Base-by-base conservation (phyloP, 2,329 filamentous ascomycete species). In the Pezicula rhizophila region DNA sequence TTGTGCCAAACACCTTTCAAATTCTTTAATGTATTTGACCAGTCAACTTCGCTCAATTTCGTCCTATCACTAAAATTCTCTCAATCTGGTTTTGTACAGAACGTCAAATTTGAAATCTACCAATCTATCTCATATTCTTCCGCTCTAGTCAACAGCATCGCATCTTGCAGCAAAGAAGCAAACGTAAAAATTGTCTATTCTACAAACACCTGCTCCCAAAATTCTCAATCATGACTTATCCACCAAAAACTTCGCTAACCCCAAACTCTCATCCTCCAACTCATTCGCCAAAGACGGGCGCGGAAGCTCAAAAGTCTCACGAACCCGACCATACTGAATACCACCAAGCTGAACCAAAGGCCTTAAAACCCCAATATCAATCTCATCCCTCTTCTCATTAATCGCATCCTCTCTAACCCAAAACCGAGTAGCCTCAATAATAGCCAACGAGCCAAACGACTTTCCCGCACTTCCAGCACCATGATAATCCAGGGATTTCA, bases 321-420 rank as follows among this genome's bases (percentile, higher is more conserved):
- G 82, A 0, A 78, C 72, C 39, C 90, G 77, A 0, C 77, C 85
- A 64, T 96, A 97, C 0, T 85, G 85, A 59, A 96, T 95, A 1
- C 92, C 92, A 25, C 92, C 92, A 20, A 96, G 61, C 33, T 91
- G 79, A 55, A 80, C 81, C n/a, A 96, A 76, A 0, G 92, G 89
- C 52, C 80, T 80, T 47, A 96, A 69, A 63, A 84, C 80, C 46
- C 70, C 76, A 8, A 88, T 80, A 66, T 95, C 87, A 49, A 96
- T 74, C 38, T 87, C 59, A 56, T 82, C 89, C 61, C 74, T 77
- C 7, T 89, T 84, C 63, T 87, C 80, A 59, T 95, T 88, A 52
- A 96, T 72, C 2, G 90, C 90, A 69, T 96, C 92, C 64, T 95
- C 89, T 47, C 91, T 72, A 2, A 84, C 89, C 89, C 91, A 96